These are phyloP conservation scores for Xylaria sp. DNA, from an alignment of 2,329 filamentous ascomycete species.

Conservation along the genomic window DNA sequence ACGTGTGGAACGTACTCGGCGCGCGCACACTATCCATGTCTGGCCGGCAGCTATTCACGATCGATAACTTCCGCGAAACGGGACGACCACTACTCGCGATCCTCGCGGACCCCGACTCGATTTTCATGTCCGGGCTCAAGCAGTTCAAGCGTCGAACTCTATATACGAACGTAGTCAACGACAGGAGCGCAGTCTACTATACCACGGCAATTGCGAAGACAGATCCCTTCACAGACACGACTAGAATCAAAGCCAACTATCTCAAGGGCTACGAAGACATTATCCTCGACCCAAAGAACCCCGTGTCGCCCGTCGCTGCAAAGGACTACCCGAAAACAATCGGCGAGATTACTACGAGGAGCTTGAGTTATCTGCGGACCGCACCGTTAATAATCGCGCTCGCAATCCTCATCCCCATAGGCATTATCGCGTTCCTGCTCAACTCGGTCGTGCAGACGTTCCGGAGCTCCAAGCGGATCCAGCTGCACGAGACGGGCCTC, in stretches of 20 bases:
- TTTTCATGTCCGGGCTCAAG: constrained; percentile 80
- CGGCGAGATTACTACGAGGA: constrained; percentile 38
- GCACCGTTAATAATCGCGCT: constrained; percentile 69
- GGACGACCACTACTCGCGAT: constrained; percentile 78
- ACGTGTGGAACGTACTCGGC: constrained; percentile 81
- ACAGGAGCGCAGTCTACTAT: constrained; percentile 79
- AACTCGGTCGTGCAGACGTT: constrained; percentile 79
- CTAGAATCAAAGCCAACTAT: constrained; percentile 72
- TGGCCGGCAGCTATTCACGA: constrained; percentile 83
- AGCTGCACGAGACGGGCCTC: constrained; percentile 71
- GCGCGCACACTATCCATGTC: constrained; percentile 80
- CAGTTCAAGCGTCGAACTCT: constrained; percentile 76
- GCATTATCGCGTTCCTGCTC: constrained; percentile 69
- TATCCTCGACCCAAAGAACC: constrained; percentile 69
- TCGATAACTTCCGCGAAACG: constrained; percentile 83
- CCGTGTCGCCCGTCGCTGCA: constrained; percentile 54
- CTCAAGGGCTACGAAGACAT: constrained; percentile 73
- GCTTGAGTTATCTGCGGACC: constrained; percentile 47
- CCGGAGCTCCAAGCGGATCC: constrained; percentile 73
- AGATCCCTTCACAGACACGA: constrained; percentile 74
- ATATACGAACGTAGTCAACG: constrained; percentile 87
- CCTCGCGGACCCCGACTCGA: constrained; percentile 78
- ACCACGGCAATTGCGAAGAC: constrained; percentile 77
- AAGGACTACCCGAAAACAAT: constrained; percentile 33
- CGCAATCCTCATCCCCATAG: constrained; percentile 73